Conservation (phyloP, 2,329 filamentous ascomycete species). For the Penicillium sp. region DNA sequence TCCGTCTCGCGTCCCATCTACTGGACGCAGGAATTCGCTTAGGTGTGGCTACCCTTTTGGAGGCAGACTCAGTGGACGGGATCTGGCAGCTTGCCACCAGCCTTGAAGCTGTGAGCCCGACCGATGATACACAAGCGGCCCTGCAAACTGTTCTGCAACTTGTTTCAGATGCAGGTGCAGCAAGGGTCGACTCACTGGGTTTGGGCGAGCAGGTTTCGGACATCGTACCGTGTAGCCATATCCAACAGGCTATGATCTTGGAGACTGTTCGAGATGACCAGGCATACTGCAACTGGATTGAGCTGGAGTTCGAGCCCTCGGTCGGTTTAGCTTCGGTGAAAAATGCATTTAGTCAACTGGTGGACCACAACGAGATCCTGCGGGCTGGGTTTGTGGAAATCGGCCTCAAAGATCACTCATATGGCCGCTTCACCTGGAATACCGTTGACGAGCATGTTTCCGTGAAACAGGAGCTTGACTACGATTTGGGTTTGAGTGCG, state of each 20-base stretch:
- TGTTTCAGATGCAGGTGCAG: conserved; percentile 29
- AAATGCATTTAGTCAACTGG: conserved; percentile 51
- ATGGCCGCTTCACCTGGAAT: conserved; percentile 65
- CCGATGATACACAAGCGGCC: conserved; percentile 15
- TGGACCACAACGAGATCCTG: conserved; percentile 61
- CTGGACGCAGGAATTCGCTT: conserved; percentile 56
- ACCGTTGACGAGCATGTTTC: conserved; percentile 47
- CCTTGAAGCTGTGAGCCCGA: conserved; percentile 14
- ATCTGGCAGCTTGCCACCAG: conserved; percentile 35
- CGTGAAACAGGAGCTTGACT: conserved; percentile 40
- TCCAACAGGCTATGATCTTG: conserved; percentile 76
- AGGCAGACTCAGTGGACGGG: conserved; percentile 48
- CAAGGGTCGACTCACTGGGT: conserved; percentile 43
- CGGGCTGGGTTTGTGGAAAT: conserved; percentile 69
- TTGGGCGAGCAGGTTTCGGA: conserved; percentile 29
- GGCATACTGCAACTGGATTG: conserved; percentile 76
- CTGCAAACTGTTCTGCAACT: conserved; percentile 18
- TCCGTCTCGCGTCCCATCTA: conserved; percentile 63
- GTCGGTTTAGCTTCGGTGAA: conserved; percentile 43
- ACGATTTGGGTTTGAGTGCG: conserved; percentile 35
- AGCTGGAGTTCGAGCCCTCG: conserved; percentile 54
- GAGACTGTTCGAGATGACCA: conserved; percentile 62
- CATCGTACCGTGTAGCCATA: conserved; percentile 62
- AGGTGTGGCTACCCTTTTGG: conserved; percentile 61
- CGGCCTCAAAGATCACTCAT: conserved; percentile 44